A percentile compares a stretch with the other conserved stretches of the same genome.
Evolutionary conservation across 208 protist genomes (phyloP).

Genomic region (Endotrypanum monterogeii): DNA sequence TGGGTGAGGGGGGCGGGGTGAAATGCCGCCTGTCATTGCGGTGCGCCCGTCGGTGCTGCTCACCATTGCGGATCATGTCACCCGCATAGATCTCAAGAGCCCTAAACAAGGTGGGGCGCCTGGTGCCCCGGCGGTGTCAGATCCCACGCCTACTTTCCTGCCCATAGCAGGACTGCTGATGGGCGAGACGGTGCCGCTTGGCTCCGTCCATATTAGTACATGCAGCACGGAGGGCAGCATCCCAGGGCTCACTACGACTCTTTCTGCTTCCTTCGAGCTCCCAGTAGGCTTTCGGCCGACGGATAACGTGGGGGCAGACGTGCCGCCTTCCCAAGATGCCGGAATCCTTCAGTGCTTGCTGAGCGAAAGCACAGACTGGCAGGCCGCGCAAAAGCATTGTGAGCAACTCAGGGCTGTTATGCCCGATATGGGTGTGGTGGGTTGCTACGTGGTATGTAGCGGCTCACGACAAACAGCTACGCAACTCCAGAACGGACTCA

Average conservation of each 20-base stretch:
- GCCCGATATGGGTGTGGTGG: slow-evolving; percentile 51
- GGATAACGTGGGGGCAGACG: neutral
- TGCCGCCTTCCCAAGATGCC: slow-evolving; percentile 1
- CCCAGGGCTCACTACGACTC: slow-evolving; percentile 27
- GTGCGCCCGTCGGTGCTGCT: slow-evolving; percentile 76
- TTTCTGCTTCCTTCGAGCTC: slow-evolving; percentile 57
- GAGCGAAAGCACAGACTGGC: slow-evolving; percentile 40
- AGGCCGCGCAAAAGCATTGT: slow-evolving; percentile 30
- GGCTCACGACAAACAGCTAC: neutral
- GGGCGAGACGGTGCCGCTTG: slow-evolving; percentile 10
- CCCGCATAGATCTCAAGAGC: slow-evolving; percentile 19
- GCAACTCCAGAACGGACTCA: neutral
- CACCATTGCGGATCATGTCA: slow-evolving; percentile 71
- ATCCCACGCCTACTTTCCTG: neutral
- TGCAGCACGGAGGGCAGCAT: neutral
- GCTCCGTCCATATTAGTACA: neutral
- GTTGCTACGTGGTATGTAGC: slow-evolving; percentile 67
- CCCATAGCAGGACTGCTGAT: slow-evolving; percentile 10
- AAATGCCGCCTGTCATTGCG: slow-evolving; percentile 17
- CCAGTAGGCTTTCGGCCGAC: slow-evolving; percentile 11
- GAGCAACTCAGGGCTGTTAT: slow-evolving; percentile 53
- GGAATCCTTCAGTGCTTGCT: slow-evolving; percentile 1
- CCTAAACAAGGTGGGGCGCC: neutral
- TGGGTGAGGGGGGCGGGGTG: neutral
- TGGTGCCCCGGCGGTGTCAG: neutral